Evolutionary conservation across 371 early-diverging fungal species (phyloP), one percentile per base, ranked within the genome.

Genomic region (Phascolomyces articulosus): DNA sequence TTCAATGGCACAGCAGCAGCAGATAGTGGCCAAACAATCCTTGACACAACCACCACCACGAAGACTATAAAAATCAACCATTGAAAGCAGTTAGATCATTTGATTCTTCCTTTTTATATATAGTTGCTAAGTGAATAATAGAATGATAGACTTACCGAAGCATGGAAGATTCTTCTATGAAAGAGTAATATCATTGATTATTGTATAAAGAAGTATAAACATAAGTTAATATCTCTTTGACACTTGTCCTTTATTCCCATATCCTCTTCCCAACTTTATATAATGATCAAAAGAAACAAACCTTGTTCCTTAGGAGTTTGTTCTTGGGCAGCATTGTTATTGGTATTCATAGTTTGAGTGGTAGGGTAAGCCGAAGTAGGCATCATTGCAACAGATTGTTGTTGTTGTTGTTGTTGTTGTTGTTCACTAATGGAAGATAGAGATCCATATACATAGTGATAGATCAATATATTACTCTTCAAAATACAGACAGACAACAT

Each of bases 31-130:
- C 58, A 75, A 62, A 58, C 75, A 75, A 58, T 67, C 75, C 66
- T 75, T 75, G 51, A 75, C 67, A 49, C 75, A 75, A 26, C 75
- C 75, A 67, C 75, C 75, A 63, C 75, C 75, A 47, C 75, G 63
- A n/a, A 75, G 64, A 61, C 75, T 70, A 26, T 48, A 18, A 16
- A 21, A 38, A 23, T 16, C 13, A 57, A 56, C n/a, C n/a, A n/a
- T n/a, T n/a, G n/a, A n/a, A n/a, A n/a, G n/a, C n/a, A n/a, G n/a
- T n/a, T n/a, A n/a, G 40, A 40, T 20, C 29, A 16, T 40, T 20
- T 27, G 15, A 41, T 55, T 34, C 11, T 34, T 9, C 34, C 34
- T 34, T 34, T 34, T 11, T 34, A 9, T 34, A 34, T 9, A 34
- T 34, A 34, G 9, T 9, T 34, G 34, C 16, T 13, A 13, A 13